phyloP scores from a whole-genome alignment of 495 filamentous ascomycete species.

The Pyrenula massariospora region DNA sequence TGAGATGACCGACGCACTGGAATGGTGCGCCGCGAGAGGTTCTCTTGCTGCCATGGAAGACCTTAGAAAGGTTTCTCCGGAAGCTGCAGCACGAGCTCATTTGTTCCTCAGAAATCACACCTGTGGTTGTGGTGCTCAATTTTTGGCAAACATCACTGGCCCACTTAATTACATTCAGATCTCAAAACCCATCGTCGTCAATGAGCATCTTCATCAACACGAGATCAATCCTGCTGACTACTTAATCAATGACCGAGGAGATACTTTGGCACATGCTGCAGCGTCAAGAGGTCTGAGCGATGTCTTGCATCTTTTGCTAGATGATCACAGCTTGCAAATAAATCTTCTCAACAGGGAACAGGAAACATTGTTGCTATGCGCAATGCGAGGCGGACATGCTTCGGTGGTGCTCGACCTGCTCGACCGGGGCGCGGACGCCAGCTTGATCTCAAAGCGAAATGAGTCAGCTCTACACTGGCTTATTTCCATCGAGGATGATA shows the following conservation, averaged over 20 bases:
- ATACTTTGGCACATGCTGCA: conserved; percentile 4
- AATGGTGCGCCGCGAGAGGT: too few species aligned
- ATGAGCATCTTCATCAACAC: too few species aligned
- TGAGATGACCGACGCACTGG: too few species aligned
- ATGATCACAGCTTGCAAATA: conserved; percentile 2
- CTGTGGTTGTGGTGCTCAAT: too few species aligned
- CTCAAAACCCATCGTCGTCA: too few species aligned
- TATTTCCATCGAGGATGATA: background rate
- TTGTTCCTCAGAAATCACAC: too few species aligned
- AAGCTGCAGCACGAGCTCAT: too few species aligned
- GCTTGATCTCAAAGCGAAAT: conserved; percentile 2
- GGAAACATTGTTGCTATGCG: conserved; percentile 5
- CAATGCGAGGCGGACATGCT: conserved; percentile 5
- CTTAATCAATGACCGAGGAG: conserved; percentile 7
- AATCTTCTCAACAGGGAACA: conserved; percentile 3
- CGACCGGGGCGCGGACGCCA: conserved; percentile 4
- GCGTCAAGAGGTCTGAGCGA: conserved; percentile 6
- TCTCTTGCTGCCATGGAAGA: too few species aligned
- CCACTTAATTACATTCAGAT: too few species aligned
- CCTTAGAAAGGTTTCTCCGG: too few species aligned
- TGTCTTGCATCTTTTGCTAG: conserved; percentile 3
- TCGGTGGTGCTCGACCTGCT: conserved; percentile 3
- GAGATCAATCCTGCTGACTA: too few species aligned
- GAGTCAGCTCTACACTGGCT: conserved; percentile 10
- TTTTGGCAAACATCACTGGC: too few species aligned